Evolutionary conservation across 352 stramenopile genomes (phyloP), one percentile per base, ranked within the genome.

Genomic region (Phytophthora niederhauseri): DNA sequence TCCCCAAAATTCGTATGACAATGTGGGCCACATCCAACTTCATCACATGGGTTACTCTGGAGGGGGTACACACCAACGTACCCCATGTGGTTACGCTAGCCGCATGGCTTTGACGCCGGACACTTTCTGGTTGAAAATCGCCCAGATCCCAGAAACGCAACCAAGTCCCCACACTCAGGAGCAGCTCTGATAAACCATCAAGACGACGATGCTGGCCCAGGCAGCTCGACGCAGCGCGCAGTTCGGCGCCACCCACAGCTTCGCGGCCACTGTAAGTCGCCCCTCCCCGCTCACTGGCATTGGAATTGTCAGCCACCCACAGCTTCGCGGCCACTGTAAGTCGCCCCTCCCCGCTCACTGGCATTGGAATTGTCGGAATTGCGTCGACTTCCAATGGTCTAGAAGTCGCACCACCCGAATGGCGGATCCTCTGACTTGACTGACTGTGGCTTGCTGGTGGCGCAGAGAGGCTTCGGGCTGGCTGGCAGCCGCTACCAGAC

Each of bases 401-500:
- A 48, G 19, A 14, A 15, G 53, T n/a, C 22, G 64, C 45, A 71
- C 49, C 57, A 71, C 48, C 55, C 55, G 43, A 71, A 66, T 66
- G 2, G 14, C 46, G 62, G 36, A 64, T 41, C 36, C 61, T 76
- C 20, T 53, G 20, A 54, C 50, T 30, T 30, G 26, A 31, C 28
- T 61, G 36, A 65, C 4, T 61, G 61, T 52, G 36, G 11, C 28
- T 15, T 64, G n/a, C 20, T 60, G 30, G 30, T 64, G 61, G 30
- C 60, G 68, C 20, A 75, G 73, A 69, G 66, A 68, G 63, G 64
- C 51, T 70, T 66, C 26, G 71, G 61, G 24, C 50, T 75, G 20
- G 7, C 43, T 9, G 54, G 71, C 38, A 90, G 75, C 56, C 80
- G 80, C 57, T 91, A 86, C 64, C 85, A 93, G 69, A 91, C 81